Conservation (phyloP, 2,329 filamentous ascomycete species). For the Exophiala lecanii-corni region DNA sequence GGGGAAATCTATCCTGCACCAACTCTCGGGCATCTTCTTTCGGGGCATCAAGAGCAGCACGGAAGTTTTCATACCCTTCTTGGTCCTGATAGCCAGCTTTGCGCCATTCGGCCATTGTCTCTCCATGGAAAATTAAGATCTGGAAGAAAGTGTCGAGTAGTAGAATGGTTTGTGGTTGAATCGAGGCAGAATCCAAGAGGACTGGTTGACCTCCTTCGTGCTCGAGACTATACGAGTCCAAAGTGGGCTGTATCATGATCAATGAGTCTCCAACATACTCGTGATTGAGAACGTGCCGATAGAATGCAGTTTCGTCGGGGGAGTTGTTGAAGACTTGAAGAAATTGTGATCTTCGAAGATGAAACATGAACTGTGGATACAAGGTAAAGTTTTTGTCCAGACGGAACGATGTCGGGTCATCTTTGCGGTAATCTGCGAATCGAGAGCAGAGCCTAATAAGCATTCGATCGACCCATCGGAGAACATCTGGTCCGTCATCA, state of each 20-base stretch:
- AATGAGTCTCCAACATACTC: constrained; percentile 96
- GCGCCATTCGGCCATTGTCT: constrained; percentile 96
- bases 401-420: constrained; percentile 94
- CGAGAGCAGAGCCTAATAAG: constrained; percentile 92
- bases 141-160: constrained; percentile 99
- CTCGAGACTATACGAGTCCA: constrained; percentile 96
- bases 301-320: constrained; percentile 98
- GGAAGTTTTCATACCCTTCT: constrained; percentile 97
- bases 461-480: constrained; percentile 98
- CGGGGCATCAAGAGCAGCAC: constrained; percentile 77
- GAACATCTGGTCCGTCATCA: constrained; percentile 95
- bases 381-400: constrained; percentile 98
- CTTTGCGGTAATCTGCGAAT: constrained; percentile 97
- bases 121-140: constrained; percentile 97
- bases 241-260: constrained; percentile 96
- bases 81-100: constrained; percentile 98
- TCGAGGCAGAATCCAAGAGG: constrained; percentile 92
- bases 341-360: constrained; percentile 93
- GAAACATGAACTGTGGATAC: constrained; percentile 99
- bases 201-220: constrained; percentile 90
- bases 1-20: constrained; percentile 94
- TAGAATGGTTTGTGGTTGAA: constrained; percentile 88
- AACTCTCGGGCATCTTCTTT: constrained; percentile 97
- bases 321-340: constrained; percentile 99
- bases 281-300: constrained; percentile 92